Percentiles rank a stretch among this genome's conserved stretches.
These are phyloP conservation scores for Gnetum montanum DNA, from an alignment of 75 land plant species.

Conservation along the genomic window DNA sequence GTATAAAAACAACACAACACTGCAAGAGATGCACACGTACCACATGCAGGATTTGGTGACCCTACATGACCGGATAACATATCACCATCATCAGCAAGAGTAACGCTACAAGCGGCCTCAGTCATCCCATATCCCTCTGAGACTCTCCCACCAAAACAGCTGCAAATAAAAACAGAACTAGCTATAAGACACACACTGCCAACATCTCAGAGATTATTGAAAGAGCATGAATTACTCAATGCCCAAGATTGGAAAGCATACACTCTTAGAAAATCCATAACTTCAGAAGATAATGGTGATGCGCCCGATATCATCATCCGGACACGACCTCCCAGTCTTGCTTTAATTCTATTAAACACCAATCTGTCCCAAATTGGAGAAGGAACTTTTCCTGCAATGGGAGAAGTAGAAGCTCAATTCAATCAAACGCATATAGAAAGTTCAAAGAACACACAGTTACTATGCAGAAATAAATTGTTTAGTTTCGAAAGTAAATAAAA, in stretches of 20 bases:
- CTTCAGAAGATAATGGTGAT: constrained; percentile 94
- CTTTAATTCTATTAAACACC: constrained; percentile 92
- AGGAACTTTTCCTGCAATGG: constrained; percentile 83
- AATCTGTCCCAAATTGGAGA: constrained; percentile 97
- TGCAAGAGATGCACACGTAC: too few relatives aligned
- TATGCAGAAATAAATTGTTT: too few relatives aligned
- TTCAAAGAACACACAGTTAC: too few relatives aligned
- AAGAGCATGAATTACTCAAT: too few relatives aligned
- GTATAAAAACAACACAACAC: not conserved
- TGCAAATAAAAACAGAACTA: constrained; percentile 17
- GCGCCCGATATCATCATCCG: constrained; percentile 87
- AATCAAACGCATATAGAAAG: too few relatives aligned
- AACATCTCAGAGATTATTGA: not conserved
- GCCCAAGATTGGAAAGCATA: too few relatives aligned
- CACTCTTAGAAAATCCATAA: constrained; percentile 89
- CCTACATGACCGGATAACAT: constrained; percentile 93
- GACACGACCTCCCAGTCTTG: constrained; percentile 84
- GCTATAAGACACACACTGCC: too few relatives aligned
- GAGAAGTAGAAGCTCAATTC: too few relatives aligned
- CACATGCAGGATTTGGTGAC: constrained; percentile 88
- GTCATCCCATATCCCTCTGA: constrained; percentile 99
- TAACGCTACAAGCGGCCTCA: constrained; percentile 85
- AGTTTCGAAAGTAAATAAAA: too few relatives aligned
- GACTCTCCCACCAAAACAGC: constrained; percentile 86
- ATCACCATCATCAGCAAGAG: constrained; percentile 52